Conservation (phyloP, 176 grass and related monocot genomes). For the Coix lacrymajobi region DNA sequence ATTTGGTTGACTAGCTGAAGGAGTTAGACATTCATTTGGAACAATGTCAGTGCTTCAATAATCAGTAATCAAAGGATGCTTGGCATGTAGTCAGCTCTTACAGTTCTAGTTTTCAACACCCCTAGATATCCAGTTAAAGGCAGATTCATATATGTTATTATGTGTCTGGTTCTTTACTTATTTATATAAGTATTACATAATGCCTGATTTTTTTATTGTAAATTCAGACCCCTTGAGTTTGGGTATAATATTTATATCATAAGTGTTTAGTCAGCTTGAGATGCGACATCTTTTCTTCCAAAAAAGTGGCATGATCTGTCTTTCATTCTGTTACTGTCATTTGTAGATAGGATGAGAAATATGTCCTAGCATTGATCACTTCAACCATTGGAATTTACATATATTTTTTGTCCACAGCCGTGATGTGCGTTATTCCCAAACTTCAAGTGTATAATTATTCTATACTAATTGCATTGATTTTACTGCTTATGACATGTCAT, state of each 20-base stretch:
- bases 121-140: too few species aligned
- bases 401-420: too few species aligned
- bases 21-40: not conserved
- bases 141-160: not conserved
- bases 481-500: too few species aligned
- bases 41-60: not conserved
- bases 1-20: not conserved
- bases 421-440: too few species aligned
- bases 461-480: too few species aligned
- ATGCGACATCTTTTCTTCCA: not conserved
- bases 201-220: not conserved
- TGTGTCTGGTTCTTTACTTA: not conserved
- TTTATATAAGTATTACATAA: not conserved
- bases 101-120: too few species aligned
- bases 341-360: not conserved
- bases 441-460: too few species aligned
- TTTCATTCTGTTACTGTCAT: not conserved
- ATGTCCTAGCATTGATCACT: not conserved
- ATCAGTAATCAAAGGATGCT: too few species aligned
- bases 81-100: too few species aligned
- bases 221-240: not conserved
- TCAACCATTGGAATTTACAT: too few species aligned
- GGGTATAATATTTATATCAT: not conserved
- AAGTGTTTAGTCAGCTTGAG: not conserved
- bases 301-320: not conserved